Percentiles rank a stretch among this genome's conserved stretches.
Evolutionary conservation across 2,329 filamentous ascomycete genomes (phyloP).

Genomic region (Chrysosphaeria jannelii): DNA sequence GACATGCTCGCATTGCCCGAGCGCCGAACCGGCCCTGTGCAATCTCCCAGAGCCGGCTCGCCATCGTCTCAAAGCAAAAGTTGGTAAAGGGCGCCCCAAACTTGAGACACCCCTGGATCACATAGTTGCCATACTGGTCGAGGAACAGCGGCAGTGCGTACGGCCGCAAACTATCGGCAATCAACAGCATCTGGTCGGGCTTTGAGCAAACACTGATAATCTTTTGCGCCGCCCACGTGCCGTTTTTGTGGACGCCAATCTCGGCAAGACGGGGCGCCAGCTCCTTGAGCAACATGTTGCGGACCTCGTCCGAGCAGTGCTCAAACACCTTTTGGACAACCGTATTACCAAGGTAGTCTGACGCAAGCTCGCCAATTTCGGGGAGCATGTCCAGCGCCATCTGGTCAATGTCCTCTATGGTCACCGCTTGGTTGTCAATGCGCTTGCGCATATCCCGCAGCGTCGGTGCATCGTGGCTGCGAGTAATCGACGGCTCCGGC

Average conservation of each 20-base stretch:
- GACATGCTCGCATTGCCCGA: slow-evolving; percentile 80
- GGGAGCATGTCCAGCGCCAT: slow-evolving; percentile 86
- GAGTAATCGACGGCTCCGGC: slow-evolving; percentile 60
- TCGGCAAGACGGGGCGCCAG: slow-evolving; percentile 83
- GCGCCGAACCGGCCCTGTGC: slow-evolving; percentile 82
- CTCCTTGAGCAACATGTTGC: slow-evolving; percentile 68
- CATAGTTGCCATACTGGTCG: slow-evolving; percentile 96
- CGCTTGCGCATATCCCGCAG: slow-evolving; percentile 88
- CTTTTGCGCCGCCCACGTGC: slow-evolving; percentile 97
- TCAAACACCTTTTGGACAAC: slow-evolving; percentile 99
- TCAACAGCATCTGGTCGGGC: slow-evolving; percentile 49
- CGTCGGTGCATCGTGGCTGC: slow-evolving; percentile 79
- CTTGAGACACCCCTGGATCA: slow-evolving; percentile 82
- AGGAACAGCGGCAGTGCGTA: slow-evolving; percentile 81
- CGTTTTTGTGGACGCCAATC: slow-evolving; percentile 96
- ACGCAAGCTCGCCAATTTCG: slow-evolving; percentile 80
- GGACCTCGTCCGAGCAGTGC: slow-evolving; percentile 68
- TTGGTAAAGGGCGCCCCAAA: slow-evolving; percentile 74
- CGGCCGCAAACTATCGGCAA: slow-evolving; percentile 56
- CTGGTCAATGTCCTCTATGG: slow-evolving; percentile 64
- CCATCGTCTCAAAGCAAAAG: slow-evolving; percentile 95
- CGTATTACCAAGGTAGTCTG: slow-evolving; percentile 92
- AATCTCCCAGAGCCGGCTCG: slow-evolving; percentile 78
- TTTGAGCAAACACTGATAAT: slow-evolving; percentile 92
- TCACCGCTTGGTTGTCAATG: slow-evolving; percentile 81